These are phyloP conservation scores for Fusarium liriodendri DNA, from an alignment of 2,329 filamentous ascomycete genomes.

Conservation along the genomic window DNA sequence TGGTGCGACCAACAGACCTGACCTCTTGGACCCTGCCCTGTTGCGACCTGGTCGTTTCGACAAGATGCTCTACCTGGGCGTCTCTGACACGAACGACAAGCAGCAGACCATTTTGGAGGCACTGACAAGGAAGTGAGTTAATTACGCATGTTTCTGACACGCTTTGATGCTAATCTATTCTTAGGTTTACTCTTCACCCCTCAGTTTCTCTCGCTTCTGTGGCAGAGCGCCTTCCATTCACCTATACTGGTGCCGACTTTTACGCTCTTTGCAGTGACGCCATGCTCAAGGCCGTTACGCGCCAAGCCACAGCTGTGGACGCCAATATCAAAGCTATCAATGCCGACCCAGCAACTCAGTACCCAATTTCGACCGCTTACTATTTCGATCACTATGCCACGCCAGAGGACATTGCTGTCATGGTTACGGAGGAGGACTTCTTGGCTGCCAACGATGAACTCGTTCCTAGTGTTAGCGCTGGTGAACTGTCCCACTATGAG, in stretches of 20 bases:
- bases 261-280: conserved; percentile 97
- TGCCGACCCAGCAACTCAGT: conserved; percentile 49
- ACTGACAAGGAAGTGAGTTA: conserved; percentile 86
- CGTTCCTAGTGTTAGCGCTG: conserved; percentile 91
- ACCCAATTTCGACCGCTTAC: conserved; percentile 82
- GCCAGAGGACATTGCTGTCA: conserved; percentile 84
- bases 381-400: conserved; percentile 95
- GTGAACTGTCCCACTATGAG: conserved; percentile 93
- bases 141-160: neutral
- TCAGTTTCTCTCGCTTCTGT: conserved; percentile 80
- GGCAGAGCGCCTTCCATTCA: conserved; percentile 85
- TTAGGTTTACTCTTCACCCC: conserved; percentile 85
- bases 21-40: conserved; percentile 90
- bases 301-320: conserved; percentile 87
- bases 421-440: conserved; percentile 92
- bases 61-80: conserved; percentile 97
- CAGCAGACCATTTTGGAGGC: conserved; percentile 95
- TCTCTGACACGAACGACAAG: conserved; percentile 96
- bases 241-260: conserved; percentile 96
- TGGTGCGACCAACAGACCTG: conserved; percentile 93
- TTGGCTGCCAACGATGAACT: conserved; percentile 83
- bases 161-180: conserved; percentile 13
- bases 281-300: conserved; percentile 98
- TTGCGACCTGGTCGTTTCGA: conserved; percentile 93
- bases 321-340: conserved; percentile 81